Evolutionary conservation across 1,284 basidiomycete genomes (phyloP).

Genomic region (Cryptococcus floricola): DNA sequence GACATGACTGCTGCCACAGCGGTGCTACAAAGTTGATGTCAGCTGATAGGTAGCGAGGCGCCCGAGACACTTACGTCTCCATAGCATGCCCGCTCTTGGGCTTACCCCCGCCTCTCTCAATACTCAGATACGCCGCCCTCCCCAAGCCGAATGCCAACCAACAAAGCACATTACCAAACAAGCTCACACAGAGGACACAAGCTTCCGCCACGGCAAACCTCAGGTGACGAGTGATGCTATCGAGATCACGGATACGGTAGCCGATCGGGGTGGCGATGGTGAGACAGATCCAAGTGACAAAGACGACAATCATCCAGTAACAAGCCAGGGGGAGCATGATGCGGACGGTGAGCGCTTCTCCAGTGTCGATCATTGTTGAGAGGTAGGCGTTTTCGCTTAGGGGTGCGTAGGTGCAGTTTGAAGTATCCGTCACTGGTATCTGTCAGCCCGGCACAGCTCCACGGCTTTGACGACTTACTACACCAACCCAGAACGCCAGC

Average conservation of each 20-base stretch:
- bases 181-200: slow-evolving; percentile 36
- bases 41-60: background rate
- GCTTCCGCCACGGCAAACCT: slow-evolving; percentile 39
- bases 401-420: slow-evolving; percentile 45
- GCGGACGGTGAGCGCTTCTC: slow-evolving; percentile 38
- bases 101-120: slow-evolving; percentile 22
- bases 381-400: slow-evolving; percentile 41
- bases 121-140: slow-evolving; percentile 26
- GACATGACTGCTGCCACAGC: slow-evolving; percentile 42
- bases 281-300: slow-evolving; percentile 37
- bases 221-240: slow-evolving; percentile 40
- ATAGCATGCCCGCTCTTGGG: slow-evolving; percentile 38
- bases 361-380: slow-evolving; percentile 32
- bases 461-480: slow-evolving; percentile 22
- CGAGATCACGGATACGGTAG: slow-evolving; percentile 35
- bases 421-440: slow-evolving; percentile 26
- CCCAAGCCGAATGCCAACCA: slow-evolving; percentile 43
- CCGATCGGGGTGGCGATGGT: slow-evolving; percentile 25
- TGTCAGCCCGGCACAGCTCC: background rate
- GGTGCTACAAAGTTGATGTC: slow-evolving; percentile 15
- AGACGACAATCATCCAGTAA: slow-evolving; percentile 43
- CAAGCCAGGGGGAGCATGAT: slow-evolving; percentile 40
- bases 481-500: slow-evolving; percentile 45
- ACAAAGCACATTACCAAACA: slow-evolving; percentile 43
- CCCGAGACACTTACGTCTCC: slow-evolving; percentile 33